Percentiles rank a stretch among this genome's conserved stretches.
Conservation (phyloP, 1,284 basidiomycete species). For the Ganoderma multipileum region DNA sequence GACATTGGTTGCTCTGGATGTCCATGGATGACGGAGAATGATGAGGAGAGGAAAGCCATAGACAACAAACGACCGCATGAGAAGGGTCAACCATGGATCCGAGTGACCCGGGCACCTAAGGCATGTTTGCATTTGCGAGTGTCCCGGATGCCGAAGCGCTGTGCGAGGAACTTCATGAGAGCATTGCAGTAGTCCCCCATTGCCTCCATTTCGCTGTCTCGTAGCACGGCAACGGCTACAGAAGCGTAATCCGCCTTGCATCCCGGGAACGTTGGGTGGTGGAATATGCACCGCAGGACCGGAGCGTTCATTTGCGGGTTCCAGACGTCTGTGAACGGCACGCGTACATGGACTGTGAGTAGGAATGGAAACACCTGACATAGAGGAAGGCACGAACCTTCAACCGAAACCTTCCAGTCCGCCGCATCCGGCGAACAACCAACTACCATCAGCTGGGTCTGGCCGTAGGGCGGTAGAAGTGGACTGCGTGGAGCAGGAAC, state of each 20-base stretch:
- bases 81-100: background rate
- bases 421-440: background rate
- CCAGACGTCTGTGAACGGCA: background rate
- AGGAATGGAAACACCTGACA: background rate
- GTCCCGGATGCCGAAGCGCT: background rate
- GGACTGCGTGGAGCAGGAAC: background rate
- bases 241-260: background rate
- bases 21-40: background rate
- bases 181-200: background rate
- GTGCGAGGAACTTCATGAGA: background rate
- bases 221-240: background rate
- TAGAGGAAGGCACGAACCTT: background rate
- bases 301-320: background rate
- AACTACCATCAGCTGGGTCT: background rate
- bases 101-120: background rate
- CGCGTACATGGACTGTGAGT: background rate
- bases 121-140: background rate
- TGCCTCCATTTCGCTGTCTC: background rate
- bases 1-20: background rate
- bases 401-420: background rate
- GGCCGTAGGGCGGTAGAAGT: background rate
- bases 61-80: no score
- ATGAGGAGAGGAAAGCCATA: background rate
- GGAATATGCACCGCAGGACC: background rate
- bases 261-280: background rate